A percentile compares a stretch with the other conserved stretches of the same genome.
phyloP scores from a whole-genome alignment of 2,329 filamentous ascomycete species.

The Sporothrix curviconia region DNA sequence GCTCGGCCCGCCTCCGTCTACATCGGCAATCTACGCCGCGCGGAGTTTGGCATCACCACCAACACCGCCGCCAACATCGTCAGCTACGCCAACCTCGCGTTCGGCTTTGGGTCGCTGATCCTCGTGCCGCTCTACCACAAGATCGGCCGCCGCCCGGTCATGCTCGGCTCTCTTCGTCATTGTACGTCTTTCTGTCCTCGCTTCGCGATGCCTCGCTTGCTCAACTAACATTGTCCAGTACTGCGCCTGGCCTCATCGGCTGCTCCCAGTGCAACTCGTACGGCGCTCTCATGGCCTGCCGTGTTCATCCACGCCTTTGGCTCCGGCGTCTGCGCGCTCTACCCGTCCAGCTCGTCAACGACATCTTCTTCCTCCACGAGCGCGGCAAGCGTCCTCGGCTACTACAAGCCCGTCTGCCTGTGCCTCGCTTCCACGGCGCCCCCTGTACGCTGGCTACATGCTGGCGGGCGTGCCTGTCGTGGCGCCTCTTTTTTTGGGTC shows the following conservation, averaged over 20 bases:
- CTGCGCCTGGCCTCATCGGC: slow-evolving; percentile 34
- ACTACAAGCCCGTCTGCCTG: slow-evolving; percentile 53
- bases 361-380: slow-evolving; percentile 42
- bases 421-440: slow-evolving; percentile 50
- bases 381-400: slow-evolving; percentile 49
- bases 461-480: slow-evolving; percentile 50
- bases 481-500: slow-evolving; percentile 57
- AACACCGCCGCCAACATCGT: slow-evolving; percentile 48
- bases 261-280: slow-evolving; percentile 32
- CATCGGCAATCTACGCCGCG: slow-evolving; percentile 46
- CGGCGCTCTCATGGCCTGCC: slow-evolving; percentile 32
- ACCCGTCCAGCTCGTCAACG: slow-evolving; percentile 40
- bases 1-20: slow-evolving; percentile 52
- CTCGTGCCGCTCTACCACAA: slow-evolving; percentile 52
- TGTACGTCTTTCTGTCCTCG: too few species aligned
- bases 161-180: slow-evolving; percentile 39
- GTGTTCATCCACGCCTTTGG: slow-evolving; percentile 35
- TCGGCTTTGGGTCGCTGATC: slow-evolving; percentile 51
- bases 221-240: slow-evolving; percentile 29
- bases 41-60: slow-evolving; percentile 44
- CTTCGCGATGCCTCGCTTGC: too few species aligned
- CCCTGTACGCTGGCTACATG: slow-evolving; percentile 56
- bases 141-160: slow-evolving; percentile 37
- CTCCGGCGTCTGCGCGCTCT: slow-evolving; percentile 39
- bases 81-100: slow-evolving; percentile 54